phyloP scores from a whole-genome alignment of 352 stramenopile genomes.

The Pythium dissimile region DNA sequence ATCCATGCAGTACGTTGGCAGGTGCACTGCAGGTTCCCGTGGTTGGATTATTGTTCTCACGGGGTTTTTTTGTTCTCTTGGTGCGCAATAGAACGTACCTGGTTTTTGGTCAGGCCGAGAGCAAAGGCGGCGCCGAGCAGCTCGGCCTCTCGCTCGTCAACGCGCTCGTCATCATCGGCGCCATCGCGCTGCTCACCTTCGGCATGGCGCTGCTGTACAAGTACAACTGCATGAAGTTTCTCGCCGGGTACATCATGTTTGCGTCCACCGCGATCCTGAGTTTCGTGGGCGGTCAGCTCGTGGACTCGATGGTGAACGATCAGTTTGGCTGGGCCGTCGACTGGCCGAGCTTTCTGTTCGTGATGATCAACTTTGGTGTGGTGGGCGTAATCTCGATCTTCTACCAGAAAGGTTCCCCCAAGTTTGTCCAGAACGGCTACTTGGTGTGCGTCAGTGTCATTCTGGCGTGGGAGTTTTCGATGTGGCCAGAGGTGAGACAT shows the following conservation, averaged over 20 bases:
- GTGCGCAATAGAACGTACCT: conserved; percentile 51
- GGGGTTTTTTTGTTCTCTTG: conserved; percentile 1
- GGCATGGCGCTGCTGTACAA: conserved; percentile 89
- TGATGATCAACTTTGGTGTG: conserved; percentile 91
- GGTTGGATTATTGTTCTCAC: neutral
- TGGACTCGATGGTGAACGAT: conserved; percentile 76
- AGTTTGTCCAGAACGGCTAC: conserved; percentile 92
- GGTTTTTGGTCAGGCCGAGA: conserved; percentile 67
- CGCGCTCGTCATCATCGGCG: conserved; percentile 85
- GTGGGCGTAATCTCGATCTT: conserved; percentile 89
- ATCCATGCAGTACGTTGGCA: conserved; percentile 63
- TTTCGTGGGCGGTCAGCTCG: conserved; percentile 82
- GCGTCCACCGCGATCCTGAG: conserved; percentile 81
- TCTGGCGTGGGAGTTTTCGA: conserved; percentile 96
- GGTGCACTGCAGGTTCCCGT: neutral
- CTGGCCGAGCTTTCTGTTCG: conserved; percentile 77
- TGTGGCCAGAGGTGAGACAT: conserved; percentile 91
- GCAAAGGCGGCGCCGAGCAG: conserved; percentile 26
- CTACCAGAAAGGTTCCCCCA: conserved; percentile 83
- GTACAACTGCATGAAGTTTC: conserved; percentile 85
- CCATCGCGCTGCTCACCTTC: conserved; percentile 84
- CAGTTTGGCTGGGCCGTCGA: conserved; percentile 73
- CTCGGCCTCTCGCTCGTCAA: conserved; percentile 83
- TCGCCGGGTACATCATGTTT: conserved; percentile 88
- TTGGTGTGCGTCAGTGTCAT: conserved; percentile 95